Conservation (phyloP, 805 yeast genomes). For the Candida morakotiae region DNA sequence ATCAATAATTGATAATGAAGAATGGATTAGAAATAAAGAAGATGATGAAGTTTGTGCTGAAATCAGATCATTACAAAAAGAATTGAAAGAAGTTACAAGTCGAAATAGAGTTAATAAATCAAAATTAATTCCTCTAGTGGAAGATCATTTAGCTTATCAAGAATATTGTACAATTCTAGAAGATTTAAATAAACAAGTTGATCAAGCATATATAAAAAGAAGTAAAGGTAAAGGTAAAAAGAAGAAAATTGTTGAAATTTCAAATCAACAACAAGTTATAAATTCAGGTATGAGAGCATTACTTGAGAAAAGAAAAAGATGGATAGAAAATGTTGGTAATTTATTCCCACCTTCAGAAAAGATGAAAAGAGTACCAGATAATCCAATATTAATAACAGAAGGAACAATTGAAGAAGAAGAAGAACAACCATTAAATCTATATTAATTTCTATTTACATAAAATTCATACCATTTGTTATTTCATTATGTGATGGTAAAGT, state of each 20-base stretch:
- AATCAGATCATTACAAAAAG: constrained; percentile 66
- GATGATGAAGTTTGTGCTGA: constrained; percentile 94
- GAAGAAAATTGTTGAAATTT: constrained; percentile 43
- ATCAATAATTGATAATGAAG: constrained; percentile 49
- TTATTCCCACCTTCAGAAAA: constrained; percentile 62
- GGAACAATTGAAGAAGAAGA: constrained; percentile 30
- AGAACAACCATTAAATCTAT: constrained; percentile 13
- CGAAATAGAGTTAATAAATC: constrained; percentile 68
- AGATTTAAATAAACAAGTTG: constrained; percentile 94
- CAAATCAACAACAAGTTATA: constrained; percentile 60
- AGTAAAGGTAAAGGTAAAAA: constrained; percentile 68
- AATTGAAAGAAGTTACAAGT: constrained; percentile 55
- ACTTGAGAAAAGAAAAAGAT: constrained; percentile 79
- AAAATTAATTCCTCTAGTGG: constrained; percentile 64
- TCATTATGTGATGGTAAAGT: constrained; percentile 67
- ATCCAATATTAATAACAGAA: constrained; percentile 48
- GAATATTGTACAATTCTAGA: constrained; percentile 87
- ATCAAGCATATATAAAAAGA: constrained; percentile 85
- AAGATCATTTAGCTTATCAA: constrained; percentile 91
- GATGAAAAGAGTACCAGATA: constrained; percentile 74
- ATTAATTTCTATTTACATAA: constrained; percentile 8
- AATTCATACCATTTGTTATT: constrained; percentile 38
- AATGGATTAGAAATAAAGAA: constrained; percentile 75
- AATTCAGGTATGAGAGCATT: constrained; percentile 75
- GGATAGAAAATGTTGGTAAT: constrained; percentile 90